Percentiles rank a stretch among this genome's conserved stretches.
Conservation (phyloP, 2,329 filamentous ascomycete species). For the Orbilia oligospora region DNA sequence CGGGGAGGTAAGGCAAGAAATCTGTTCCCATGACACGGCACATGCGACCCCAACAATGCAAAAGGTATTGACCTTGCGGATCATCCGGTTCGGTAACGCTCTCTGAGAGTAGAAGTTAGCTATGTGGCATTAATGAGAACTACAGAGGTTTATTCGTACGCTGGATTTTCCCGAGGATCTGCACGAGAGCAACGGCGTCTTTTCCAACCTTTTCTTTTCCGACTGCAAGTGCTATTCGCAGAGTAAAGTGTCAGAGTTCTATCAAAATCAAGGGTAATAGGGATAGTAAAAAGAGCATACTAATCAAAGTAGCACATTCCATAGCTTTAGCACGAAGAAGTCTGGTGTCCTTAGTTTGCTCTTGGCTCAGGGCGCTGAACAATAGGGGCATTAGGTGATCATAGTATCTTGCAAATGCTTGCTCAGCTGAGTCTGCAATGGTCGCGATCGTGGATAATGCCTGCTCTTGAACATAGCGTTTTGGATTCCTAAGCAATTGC, state of each 20-base stretch:
- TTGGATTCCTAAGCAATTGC: constrained; percentile 87
- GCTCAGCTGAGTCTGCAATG: constrained; percentile 97
- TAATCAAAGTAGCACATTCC: constrained; percentile 96
- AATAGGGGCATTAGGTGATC: constrained; percentile 94
- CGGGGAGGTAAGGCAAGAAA: constrained; percentile 91
- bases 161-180: constrained; percentile 89
- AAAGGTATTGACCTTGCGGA: constrained; percentile 94
- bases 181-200: constrained; percentile 88
- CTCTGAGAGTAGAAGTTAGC: constrained; percentile 65
- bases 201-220: constrained; percentile 91
- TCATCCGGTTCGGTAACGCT: constrained; percentile 92
- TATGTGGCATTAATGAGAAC: background rate
- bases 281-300: constrained; percentile 51
- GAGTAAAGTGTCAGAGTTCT: constrained; percentile 6
- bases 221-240: constrained; percentile 79
- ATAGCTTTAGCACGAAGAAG: constrained; percentile 95
- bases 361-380: constrained; percentile 87
- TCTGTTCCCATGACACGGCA: constrained; percentile 91
- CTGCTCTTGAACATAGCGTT: constrained; percentile 97
- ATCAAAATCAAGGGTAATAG: background rate
- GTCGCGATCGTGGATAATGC: constrained; percentile 97
- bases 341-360: constrained; percentile 88
- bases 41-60: constrained; percentile 99
- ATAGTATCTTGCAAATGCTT: constrained; percentile 95
- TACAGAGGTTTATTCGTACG: constrained; percentile 65